Percentiles rank a stretch among this genome's conserved stretches.
Conservation (phyloP, 2,329 filamentous ascomycete species). For the Septoria petroselini region DNA sequence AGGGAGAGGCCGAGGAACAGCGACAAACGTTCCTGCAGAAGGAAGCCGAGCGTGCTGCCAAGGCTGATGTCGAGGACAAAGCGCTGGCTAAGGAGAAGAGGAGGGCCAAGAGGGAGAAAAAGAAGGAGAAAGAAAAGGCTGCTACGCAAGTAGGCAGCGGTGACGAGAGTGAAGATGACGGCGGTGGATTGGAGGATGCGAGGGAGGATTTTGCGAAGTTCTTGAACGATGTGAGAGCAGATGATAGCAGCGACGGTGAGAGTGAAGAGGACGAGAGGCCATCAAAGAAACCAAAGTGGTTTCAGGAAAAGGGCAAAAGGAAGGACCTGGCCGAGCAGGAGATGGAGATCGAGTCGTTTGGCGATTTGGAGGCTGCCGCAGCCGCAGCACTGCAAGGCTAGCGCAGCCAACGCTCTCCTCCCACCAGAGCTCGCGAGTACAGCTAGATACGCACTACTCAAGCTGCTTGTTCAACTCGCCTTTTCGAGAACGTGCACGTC, state of each 20-base stretch:
- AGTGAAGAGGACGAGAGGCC: conserved; percentile 46
- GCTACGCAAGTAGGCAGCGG: conserved; percentile 39
- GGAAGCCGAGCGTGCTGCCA: conserved; percentile 67
- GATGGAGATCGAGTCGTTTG: conserved; percentile 70
- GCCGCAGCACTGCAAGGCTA: conserved; percentile 38
- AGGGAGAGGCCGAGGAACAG: conserved; percentile 73
- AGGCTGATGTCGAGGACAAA: conserved; percentile 81
- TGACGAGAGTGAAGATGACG: conserved; percentile 28
- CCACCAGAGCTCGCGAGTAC: too few species aligned
- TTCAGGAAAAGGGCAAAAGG: conserved; percentile 63
- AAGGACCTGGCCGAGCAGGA: conserved; percentile 51
- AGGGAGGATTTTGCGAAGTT: conserved; percentile 47
- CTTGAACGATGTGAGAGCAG: conserved; percentile 39
- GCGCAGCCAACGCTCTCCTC: neutral
- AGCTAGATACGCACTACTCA: too few species aligned
- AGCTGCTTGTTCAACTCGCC: too few species aligned
- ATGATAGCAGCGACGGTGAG: conserved; percentile 32
- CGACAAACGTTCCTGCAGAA: conserved; percentile 72
- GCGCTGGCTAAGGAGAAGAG: conserved; percentile 72
- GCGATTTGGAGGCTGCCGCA: conserved; percentile 75
- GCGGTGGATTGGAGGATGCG: conserved; percentile 25
- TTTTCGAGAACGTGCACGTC: too few species aligned
- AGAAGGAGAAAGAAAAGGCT: conserved; percentile 63
- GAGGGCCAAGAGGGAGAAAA: conserved; percentile 70
- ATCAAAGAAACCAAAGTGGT: conserved; percentile 71